Evolutionary conservation across 2,329 filamentous ascomycete genomes (phyloP).

Genomic region (Plectosphaerella plurivora): DNA sequence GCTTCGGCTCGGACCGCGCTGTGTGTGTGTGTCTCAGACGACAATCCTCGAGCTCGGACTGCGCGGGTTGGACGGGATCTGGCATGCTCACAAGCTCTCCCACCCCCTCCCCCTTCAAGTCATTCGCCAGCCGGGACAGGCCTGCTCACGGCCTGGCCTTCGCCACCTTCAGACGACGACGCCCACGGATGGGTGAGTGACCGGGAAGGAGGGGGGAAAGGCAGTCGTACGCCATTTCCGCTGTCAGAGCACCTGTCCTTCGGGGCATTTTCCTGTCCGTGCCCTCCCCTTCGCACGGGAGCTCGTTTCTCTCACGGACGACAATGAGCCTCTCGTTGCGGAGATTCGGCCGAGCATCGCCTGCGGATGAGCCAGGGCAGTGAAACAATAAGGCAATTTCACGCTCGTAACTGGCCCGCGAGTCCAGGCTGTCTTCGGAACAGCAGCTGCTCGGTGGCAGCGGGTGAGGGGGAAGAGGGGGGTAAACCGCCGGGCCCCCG

Average conservation of each 20-base stretch:
- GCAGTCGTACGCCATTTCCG: background rate
- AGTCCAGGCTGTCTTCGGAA: background rate
- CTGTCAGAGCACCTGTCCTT: background rate
- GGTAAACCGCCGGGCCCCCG: no score
- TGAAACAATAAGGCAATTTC: background rate
- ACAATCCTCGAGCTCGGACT: background rate
- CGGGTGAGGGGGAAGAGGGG: no score
- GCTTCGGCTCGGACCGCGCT: background rate
- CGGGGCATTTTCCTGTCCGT: background rate
- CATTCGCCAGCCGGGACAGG: no score
- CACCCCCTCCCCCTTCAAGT: no score
- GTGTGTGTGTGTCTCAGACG: background rate
- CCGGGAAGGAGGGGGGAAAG: background rate
- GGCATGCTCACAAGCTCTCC: background rate
- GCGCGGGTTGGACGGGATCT: background rate
- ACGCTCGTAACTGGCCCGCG: background rate
- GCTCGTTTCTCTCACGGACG: background rate
- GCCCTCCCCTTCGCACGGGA: background rate
- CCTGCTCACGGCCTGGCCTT: background rate
- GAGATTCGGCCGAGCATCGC: background rate
- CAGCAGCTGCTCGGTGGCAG: background rate
- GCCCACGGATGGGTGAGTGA: background rate
- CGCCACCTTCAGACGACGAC: background rate
- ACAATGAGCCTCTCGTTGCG: background rate
- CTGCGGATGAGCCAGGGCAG: background rate